Evolutionary conservation across 2,329 filamentous ascomycete genomes (phyloP).

Genomic region (Coniochaeta ligniaria): DNA sequence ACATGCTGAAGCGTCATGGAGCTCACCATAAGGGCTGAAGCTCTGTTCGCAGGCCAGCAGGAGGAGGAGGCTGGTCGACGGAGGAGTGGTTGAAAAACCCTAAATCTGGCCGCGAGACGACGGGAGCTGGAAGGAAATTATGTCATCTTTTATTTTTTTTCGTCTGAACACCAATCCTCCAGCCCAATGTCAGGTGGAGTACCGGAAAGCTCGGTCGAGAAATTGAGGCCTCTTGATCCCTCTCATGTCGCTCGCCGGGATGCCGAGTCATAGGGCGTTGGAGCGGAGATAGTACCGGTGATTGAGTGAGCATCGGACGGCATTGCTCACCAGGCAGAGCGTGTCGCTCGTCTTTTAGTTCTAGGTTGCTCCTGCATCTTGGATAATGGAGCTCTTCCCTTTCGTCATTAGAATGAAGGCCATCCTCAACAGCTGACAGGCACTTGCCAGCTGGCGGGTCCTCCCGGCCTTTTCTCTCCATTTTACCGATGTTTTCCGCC

Average conservation of each 20-base stretch:
- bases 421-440: neutral
- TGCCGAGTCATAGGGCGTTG: neutral
- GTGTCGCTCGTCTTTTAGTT: too few relatives aligned
- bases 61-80: neutral
- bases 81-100: neutral
- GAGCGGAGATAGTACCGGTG: neutral
- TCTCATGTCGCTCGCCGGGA: neutral
- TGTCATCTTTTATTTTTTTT: neutral
- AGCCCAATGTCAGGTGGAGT: neutral
- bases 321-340: neutral
- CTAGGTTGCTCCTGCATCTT: too few relatives aligned
- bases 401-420: too few relatives aligned
- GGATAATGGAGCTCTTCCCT: too few relatives aligned
- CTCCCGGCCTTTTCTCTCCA: neutral
- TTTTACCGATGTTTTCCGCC: neutral
- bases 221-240: neutral
- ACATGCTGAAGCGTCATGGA: constrained; percentile 10
- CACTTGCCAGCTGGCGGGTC: neutral
- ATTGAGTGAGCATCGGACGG: neutral
- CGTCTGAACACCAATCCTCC: neutral
- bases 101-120: neutral
- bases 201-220: neutral
- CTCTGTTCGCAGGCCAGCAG: neutral
- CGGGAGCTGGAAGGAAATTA: neutral
- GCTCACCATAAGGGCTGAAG: neutral